Evolutionary conservation across 176 grass and related monocot species (phyloP), one percentile per base, ranked within the genome.

Genomic region (Aegilops longissima): DNA sequence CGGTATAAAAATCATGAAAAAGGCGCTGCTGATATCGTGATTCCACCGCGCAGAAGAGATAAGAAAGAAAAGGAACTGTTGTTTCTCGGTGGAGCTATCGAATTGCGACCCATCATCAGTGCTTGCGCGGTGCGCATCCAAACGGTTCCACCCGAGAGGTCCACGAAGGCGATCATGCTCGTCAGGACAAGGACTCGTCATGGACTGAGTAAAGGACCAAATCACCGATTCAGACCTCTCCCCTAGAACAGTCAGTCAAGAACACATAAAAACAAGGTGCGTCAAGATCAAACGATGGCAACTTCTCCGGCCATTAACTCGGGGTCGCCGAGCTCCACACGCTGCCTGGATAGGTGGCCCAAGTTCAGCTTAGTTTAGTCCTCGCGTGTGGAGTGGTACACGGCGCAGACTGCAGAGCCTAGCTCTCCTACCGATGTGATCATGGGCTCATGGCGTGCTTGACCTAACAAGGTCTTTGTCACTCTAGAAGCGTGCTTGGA

Each of bases 291-390:
- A 74, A 58, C 39, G 30, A 73, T 14, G 58, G 89, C 33, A 66
- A 84, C 44, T 66, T 87, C 80, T 80, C 20, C 25, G 16, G 75
- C 45, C 59, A 83, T 84, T 83, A 67, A 90, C 27, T 73, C 14
- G 20, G 1, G 73, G 12, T 45, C 18, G 12, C 39, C 8, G 12
- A 61, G 64, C 77, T 78, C 79, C 72, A 83, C 73, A 86, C 35
- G 59, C 31, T 64, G 64, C 70, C 35, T 70, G 51, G 36, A 70
- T 77, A 31, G 68, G 24, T 35, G 16, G 45, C 51, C 51, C 16
- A 18, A 18, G 51, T 54, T 52, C 5, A 52, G 35, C 66, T 35
- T 40, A 87, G 76, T 80, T 25, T 52, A 89, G 44, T 65, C 30
- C 30, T 78, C 70, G 21, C 71, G 30, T 77, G 72, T 51, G 47